A percentile compares a stretch with the other conserved stretches of the same genome.
phyloP scores from a whole-genome alignment of 1,284 basidiomycete genomes.

The Cryptococcus sp. region DNA sequence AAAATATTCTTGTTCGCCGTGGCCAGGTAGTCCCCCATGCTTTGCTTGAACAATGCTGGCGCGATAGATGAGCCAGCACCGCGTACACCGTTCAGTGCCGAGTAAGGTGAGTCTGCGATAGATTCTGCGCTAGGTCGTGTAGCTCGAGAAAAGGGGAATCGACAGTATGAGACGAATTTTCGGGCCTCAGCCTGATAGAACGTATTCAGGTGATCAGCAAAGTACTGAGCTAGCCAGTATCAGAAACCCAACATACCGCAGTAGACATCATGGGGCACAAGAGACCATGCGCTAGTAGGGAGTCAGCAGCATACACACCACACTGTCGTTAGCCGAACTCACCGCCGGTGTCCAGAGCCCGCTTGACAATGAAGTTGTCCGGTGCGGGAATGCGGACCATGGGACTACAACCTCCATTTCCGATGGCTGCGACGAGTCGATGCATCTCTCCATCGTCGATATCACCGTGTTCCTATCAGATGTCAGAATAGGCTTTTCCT shows the following conservation, averaged over 20 bases:
- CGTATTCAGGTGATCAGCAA: neutral
- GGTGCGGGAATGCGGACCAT: conserved; percentile 43
- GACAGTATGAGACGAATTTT: conserved; percentile 26
- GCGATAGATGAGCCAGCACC: conserved; percentile 44
- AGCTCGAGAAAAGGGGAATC: conserved; percentile 24
- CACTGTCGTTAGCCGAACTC: neutral
- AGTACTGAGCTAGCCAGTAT: neutral
- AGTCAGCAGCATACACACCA: no score
- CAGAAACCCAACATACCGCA: conserved; percentile 16
- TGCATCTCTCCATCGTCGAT: conserved; percentile 42
- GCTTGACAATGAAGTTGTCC: conserved; percentile 43
- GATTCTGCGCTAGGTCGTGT: conserved; percentile 26
- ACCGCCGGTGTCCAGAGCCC: conserved; percentile 46
- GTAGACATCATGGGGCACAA: conserved; percentile 44
- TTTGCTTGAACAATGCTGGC: conserved; percentile 39
- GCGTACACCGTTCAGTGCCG: conserved; percentile 35
- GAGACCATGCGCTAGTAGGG: conserved; percentile 32
- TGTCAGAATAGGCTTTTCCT: neutral
- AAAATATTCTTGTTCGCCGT: conserved; percentile 40
- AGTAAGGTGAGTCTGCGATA: conserved; percentile 30
- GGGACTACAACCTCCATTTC: conserved; percentile 31
- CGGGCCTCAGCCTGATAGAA: conserved; percentile 23
- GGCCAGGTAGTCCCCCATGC: conserved; percentile 35
- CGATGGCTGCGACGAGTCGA: conserved; percentile 27
- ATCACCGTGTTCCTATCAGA: conserved; percentile 32